Conservation (phyloP, 176 grass and related monocot genomes). For the Tillandsia fasciculata region DNA sequence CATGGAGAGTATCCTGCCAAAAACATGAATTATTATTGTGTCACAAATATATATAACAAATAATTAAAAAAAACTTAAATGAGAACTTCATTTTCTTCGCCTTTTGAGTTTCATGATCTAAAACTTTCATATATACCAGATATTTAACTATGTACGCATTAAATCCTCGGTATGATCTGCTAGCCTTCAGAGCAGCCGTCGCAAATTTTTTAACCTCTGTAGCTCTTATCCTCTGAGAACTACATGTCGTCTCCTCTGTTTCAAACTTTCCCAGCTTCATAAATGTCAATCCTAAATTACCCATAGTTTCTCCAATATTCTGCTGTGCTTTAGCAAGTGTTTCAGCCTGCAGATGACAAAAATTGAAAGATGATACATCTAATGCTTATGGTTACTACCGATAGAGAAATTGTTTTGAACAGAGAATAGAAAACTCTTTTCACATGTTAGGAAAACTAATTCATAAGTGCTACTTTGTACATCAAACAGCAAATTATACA, state of each 20-base stretch:
- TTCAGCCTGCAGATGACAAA: conserved; percentile 47
- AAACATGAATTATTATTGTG: conserved; percentile 15
- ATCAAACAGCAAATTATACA: too few relatives aligned
- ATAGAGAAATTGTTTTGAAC: too few relatives aligned
- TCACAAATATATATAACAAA: conserved; percentile 16
- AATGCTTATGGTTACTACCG: too few relatives aligned
- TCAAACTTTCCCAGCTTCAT: conserved; percentile 84
- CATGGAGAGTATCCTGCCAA: conserved; percentile 60
- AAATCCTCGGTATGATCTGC: conserved; percentile 58
- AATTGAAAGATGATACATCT: conserved; percentile 7
- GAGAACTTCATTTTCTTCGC: conserved; percentile 10
- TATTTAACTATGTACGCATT: conserved; percentile 55
- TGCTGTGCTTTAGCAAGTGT: conserved; percentile 55
- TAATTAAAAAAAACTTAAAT: conserved; percentile 6
- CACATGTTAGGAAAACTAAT: too few relatives aligned
- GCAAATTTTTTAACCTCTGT: conserved; percentile 57
- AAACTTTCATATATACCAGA: conserved; percentile 44
- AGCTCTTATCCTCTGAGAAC: conserved; percentile 55
- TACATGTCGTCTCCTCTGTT: conserved; percentile 38
- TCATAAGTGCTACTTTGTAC: background rate
- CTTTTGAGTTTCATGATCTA: conserved; percentile 4
- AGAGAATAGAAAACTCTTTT: too few relatives aligned
- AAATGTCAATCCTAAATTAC: conserved; percentile 69
- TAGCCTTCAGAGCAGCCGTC: conserved; percentile 54
- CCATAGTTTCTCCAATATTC: conserved; percentile 62